Evolutionary conservation across 441 rosid genomes (phyloP).

Genomic region (Populus hybrid): DNA sequence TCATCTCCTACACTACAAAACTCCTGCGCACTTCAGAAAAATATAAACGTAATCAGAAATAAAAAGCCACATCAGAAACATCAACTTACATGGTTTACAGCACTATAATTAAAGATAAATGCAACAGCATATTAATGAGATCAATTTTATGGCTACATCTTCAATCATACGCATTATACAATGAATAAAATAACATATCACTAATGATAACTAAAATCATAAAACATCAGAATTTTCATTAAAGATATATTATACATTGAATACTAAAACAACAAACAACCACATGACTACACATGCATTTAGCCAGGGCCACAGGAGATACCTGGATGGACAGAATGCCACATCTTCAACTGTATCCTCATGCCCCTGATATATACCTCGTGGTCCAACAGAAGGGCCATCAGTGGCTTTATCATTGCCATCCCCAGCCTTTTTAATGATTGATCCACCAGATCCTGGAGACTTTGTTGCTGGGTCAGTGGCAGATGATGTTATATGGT

Average conservation of each 20-base stretch:
- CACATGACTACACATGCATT: background rate
- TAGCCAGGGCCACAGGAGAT: constrained; percentile 23
- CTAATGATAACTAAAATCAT: background rate
- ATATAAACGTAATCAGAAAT: constrained; percentile 31
- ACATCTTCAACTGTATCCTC: constrained; percentile 99
- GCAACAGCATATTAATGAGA: background rate
- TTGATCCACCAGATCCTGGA: constrained; percentile 65
- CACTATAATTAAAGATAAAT: background rate
- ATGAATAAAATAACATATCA: background rate
- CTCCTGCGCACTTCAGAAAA: constrained; percentile 73
- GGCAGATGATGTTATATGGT: constrained; percentile 71
- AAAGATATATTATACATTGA: background rate
- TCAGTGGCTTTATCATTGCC: constrained; percentile 57
- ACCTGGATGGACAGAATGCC: constrained; percentile 94
- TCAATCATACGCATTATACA: background rate
- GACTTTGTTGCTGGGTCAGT: constrained; percentile 61
- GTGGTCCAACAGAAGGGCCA: constrained; percentile 79
- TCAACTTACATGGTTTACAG: background rate
- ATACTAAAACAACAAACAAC: background rate
- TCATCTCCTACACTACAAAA: constrained; percentile 99
- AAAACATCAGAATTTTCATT: background rate
- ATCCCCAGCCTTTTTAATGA: constrained; percentile 60
- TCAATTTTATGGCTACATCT: background rate
- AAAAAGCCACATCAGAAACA: background rate
- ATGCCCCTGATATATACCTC: constrained; percentile 88